Evolutionary conservation across 2,329 filamentous ascomycete species (phyloP), one percentile per base, ranked within the genome.

Genomic region (Aspergillus glaucus): DNA sequence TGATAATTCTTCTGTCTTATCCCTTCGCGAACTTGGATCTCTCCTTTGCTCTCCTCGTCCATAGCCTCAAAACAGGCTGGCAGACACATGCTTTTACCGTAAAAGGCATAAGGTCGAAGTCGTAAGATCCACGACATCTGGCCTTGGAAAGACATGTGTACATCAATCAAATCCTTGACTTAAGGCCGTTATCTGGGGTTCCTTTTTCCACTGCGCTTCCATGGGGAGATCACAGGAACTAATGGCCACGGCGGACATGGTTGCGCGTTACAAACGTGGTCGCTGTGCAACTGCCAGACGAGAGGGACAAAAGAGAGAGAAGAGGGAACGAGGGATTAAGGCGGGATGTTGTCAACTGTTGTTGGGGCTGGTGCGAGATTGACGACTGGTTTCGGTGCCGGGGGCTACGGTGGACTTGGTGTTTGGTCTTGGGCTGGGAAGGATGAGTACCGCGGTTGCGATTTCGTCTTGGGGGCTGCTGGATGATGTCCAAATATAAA

Each of bases 241-340:
- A 72, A 72, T 70, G 70, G 69, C 70, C 63, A 62, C 62, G 69
- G 69, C 63, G 56, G 49, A 72, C 64, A 70, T 51, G 17, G 42
- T 34, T 48, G 51, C 44, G 24, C 43, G 34, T 30, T 41, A 45
- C 10, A 36, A 17, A 30, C 4, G 42, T 21, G 19, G 17, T 22
- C 28, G 24, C 17, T 4, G 12, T 15, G n/a, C 14, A 15, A 45
- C 34, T 45, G 44, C 44, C 24, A 32, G 56, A 48, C 45, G 44
- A 47, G 42, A 34, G 30, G 21, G 45, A 17, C 37, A 30, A 39
- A 32, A 46, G 24, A 43, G 44, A 43, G 44, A 40, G 44, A 26
- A 40, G 46, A 48, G 49, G 48, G 47, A 17, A 34, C 37, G 46
- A 43, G 30, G 5, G 15, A n/a, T 43, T 34, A 34, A 30, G 28